Conservation (phyloP, 352 stramenopile species). For the Phytophthora rubi region DNA sequence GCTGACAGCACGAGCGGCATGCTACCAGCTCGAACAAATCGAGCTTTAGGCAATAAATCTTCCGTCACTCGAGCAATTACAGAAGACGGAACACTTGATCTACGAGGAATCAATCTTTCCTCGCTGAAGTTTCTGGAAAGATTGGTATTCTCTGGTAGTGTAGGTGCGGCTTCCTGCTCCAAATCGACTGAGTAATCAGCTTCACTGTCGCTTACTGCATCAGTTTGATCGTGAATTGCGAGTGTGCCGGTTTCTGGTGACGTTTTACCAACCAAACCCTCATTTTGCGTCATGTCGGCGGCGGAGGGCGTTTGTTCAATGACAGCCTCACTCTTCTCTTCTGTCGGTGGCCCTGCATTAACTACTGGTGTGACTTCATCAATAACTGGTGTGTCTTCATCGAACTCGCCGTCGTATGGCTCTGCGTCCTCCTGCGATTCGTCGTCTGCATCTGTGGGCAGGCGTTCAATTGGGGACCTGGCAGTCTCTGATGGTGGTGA, state of each 20-base stretch:
- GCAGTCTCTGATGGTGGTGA: background rate
- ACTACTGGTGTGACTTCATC: background rate
- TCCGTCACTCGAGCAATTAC: conserved; percentile 3
- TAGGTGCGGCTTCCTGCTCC: conserved; percentile 9
- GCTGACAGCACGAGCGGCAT: conserved; percentile 27
- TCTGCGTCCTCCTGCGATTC: conserved; percentile 1
- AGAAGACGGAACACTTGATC: conserved; percentile 31
- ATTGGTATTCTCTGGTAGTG: background rate
- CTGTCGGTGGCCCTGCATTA: background rate
- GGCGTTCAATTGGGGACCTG: background rate
- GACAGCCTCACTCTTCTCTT: background rate
- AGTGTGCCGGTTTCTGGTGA: background rate
- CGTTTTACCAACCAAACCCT: background rate
- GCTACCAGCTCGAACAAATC: conserved; percentile 29
- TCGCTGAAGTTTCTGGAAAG: background rate
- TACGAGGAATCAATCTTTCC: conserved; percentile 24
- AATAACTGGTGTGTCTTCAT: conserved; percentile 5
- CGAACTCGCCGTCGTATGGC: conserved; percentile 17
- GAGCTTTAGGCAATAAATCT: background rate
- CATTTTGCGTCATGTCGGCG: background rate
- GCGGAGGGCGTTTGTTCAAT: background rate
- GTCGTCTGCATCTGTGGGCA: background rate
- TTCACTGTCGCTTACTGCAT: conserved; percentile 2
- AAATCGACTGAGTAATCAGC: conserved; percentile 16
- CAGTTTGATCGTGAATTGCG: background rate